These are phyloP conservation scores for Mrakiaceae sp. DNA, from an alignment of 1,284 basidiomycete genomes.

Conservation along the genomic window DNA sequence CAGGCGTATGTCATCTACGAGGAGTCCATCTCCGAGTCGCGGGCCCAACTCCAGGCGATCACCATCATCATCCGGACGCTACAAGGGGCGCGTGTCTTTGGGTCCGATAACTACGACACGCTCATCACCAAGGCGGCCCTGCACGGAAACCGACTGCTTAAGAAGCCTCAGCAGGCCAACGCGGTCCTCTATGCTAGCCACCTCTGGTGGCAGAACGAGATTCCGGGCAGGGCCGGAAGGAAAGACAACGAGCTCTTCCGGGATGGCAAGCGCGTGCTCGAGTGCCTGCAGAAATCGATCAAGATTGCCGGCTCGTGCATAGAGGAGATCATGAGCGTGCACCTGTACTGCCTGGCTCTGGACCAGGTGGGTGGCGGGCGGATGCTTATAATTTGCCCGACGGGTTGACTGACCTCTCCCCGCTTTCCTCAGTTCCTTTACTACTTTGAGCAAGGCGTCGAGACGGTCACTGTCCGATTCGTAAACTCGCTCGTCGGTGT, in stretches of 20 bases:
- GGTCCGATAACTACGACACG: conserved; percentile 85
- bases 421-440: conserved; percentile 52
- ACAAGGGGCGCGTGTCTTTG: conserved; percentile 72
- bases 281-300: conserved; percentile 86
- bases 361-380: conserved; percentile 43
- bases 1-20: conserved; percentile 93
- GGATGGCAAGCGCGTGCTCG: conserved; percentile 87
- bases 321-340: conserved; percentile 86
- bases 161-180: conserved; percentile 90
- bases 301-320: conserved; percentile 87
- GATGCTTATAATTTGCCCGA: neutral
- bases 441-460: conserved; percentile 81
- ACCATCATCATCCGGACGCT: conserved; percentile 80
- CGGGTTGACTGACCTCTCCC: neutral
- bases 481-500: conserved; percentile 87
- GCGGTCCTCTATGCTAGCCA: conserved; percentile 91
- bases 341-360: conserved; percentile 84
- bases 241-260: conserved; percentile 58
- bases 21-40: conserved; percentile 82
- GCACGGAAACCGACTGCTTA: conserved; percentile 83
- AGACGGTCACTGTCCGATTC: conserved; percentile 85
- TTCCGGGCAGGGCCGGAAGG: conserved; percentile 37
- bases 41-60: conserved; percentile 85
- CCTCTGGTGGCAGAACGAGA: conserved; percentile 84
- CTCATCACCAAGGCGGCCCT: conserved; percentile 89